Evolutionary conservation across 2,329 filamentous ascomycete genomes (phyloP).

Genomic region (Xylaria hypoxylon): DNA sequence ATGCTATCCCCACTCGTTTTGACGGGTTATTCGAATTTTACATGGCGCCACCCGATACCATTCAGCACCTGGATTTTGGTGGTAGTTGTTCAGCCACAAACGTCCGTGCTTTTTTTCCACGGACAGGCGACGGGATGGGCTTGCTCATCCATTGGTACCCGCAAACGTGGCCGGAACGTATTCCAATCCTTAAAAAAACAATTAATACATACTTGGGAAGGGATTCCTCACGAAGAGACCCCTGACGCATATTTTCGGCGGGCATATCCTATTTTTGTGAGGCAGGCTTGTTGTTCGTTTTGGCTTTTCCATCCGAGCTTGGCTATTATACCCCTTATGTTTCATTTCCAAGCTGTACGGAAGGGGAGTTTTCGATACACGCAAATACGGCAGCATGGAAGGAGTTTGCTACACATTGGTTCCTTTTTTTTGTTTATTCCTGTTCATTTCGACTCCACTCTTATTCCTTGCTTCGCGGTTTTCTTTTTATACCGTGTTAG

Average conservation of each 20-base stretch:
- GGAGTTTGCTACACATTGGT: constrained; percentile 34
- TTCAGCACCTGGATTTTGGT: constrained; percentile 17
- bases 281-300: constrained; percentile 37
- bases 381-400: constrained; percentile 40
- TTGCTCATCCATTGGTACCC: constrained; percentile 20
- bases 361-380: constrained; percentile 36
- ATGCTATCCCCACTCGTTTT: constrained; percentile 4
- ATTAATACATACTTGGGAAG: constrained; percentile 1
- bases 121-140: constrained; percentile 10
- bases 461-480: constrained; percentile 10
- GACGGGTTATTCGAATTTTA: constrained; percentile 5
- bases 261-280: constrained; percentile 30
- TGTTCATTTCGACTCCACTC: constrained; percentile 9
- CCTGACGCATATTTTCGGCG: constrained; percentile 21
- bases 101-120: constrained; percentile 6
- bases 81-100: constrained; percentile 3
- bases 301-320: constrained; percentile 31
- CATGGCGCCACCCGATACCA: background rate
- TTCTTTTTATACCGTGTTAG: constrained; percentile 19
- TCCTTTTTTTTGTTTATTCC: constrained; percentile 2
- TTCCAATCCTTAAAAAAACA: constrained; percentile 5
- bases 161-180: constrained; percentile 24
- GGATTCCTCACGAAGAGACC: background rate
- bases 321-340: constrained; percentile 38
- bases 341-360: constrained; percentile 29